Percentiles rank a stretch among this genome's conserved stretches.
Evolutionary conservation across 2,329 filamentous ascomycete species (phyloP).

Genomic region (Talaromyces atroroseus): DNA sequence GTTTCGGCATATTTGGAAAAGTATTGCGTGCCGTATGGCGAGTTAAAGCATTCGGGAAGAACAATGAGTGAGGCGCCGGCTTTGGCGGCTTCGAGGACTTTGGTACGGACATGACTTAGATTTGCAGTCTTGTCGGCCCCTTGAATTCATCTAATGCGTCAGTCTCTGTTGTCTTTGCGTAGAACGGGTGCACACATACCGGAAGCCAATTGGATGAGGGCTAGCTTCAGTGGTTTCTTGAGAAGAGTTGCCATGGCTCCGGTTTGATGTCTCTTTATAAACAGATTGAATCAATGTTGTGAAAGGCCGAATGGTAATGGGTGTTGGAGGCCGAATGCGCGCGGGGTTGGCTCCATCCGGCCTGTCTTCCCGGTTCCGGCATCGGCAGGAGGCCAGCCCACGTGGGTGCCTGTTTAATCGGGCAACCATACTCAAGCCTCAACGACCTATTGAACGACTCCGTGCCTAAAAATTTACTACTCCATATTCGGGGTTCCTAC

Average conservation of each 20-base stretch:
- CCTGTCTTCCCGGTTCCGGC: background rate
- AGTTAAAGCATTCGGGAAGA: slow-evolving; percentile 98
- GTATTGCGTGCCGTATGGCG: slow-evolving; percentile 84
- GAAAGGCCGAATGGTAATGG: background rate
- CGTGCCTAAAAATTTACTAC: too few relatives aligned
- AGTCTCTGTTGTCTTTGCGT: background rate
- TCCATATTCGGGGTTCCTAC: too few relatives aligned
- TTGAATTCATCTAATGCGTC: slow-evolving; percentile 23
- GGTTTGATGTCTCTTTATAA: background rate
- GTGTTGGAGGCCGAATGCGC: background rate
- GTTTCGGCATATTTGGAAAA: slow-evolving; percentile 91
- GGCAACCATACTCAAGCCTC: background rate
- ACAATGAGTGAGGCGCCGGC: slow-evolving; percentile 80
- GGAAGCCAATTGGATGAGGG: slow-evolving; percentile 74
- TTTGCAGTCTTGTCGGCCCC: slow-evolving; percentile 79
- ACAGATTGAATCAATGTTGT: background rate
- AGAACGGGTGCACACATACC: slow-evolving; percentile 38
- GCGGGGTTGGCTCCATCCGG: background rate
- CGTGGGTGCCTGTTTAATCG: background rate
- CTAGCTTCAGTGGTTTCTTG: slow-evolving; percentile 71
- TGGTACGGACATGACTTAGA: slow-evolving; percentile 70
- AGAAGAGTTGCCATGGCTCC: slow-evolving; percentile 53
- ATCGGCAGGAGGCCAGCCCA: background rate
- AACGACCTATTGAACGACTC: too few relatives aligned
- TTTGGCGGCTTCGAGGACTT: slow-evolving; percentile 74